Percentiles rank a stretch among this genome's conserved stretches.
Evolutionary conservation across 2,329 filamentous ascomycete genomes (phyloP).

Genomic region (Metarhizium rileyi): DNA sequence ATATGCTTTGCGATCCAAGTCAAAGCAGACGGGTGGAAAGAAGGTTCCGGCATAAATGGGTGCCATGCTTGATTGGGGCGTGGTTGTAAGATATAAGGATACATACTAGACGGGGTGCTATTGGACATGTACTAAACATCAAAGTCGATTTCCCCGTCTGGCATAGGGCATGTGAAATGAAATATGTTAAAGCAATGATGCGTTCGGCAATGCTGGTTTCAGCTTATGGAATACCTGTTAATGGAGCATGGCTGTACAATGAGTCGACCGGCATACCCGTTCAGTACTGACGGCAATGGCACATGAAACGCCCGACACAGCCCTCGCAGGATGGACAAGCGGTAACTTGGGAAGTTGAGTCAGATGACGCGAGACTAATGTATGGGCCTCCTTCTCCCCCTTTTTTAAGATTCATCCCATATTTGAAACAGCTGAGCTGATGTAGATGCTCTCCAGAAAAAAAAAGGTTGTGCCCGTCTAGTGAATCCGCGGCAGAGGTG

Average conservation of each 20-base stretch:
- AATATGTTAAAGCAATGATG: neutral
- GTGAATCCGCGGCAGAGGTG: too few species aligned
- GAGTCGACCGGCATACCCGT: neutral
- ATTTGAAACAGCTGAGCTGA: too few species aligned
- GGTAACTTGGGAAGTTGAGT: neutral
- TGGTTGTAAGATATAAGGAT: conserved; percentile 22
- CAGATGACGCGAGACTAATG: neutral
- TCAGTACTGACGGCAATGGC: neutral
- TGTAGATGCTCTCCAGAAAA: too few species aligned
- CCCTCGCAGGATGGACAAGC: neutral
- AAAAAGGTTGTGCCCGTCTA: too few species aligned
- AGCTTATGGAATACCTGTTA: neutral
- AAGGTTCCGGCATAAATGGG: conserved; percentile 13
- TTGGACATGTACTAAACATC: neutral
- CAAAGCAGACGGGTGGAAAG: conserved; percentile 18
- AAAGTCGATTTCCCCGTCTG: neutral
- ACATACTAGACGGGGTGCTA: neutral
- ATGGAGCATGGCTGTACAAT: neutral
- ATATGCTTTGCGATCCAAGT: conserved; percentile 27
- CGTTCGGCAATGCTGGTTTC: neutral
- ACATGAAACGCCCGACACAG: neutral
- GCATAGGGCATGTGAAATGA: neutral
- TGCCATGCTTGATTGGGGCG: neutral
- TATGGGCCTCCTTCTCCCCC: neutral
- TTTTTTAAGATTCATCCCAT: neutral